These are phyloP conservation scores for Plasmodium malariae DNA, from an alignment of 169 alveolate genomes.

Conservation along the genomic window DNA sequence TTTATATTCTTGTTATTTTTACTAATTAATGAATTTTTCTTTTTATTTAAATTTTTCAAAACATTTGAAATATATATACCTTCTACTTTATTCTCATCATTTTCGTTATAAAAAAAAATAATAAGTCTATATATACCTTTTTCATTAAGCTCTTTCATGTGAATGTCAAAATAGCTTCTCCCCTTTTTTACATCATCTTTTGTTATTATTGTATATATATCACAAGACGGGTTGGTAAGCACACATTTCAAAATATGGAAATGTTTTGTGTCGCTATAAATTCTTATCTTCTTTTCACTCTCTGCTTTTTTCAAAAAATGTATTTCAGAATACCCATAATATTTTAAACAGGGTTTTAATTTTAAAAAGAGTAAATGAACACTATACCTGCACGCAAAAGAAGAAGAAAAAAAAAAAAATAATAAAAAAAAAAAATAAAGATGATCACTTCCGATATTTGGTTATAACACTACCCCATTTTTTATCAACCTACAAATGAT, in stretches of 20 bases:
- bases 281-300: conserved; percentile 1
- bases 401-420: background rate
- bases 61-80: conserved; percentile 62
- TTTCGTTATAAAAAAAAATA: conserved; percentile 26
- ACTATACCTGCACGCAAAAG: conserved; percentile 37
- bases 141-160: background rate
- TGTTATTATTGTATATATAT: background rate
- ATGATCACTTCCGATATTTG: too few species aligned
- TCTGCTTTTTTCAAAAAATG: background rate
- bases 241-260: conserved; percentile 10
- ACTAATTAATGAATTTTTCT: conserved; percentile 10
- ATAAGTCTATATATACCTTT: conserved; percentile 30
- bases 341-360: conserved; percentile 30
- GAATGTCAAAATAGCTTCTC: conserved; percentile 9
- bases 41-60: conserved; percentile 21
- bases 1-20: background rate
- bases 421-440: background rate
- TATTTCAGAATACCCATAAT: conserved; percentile 22
- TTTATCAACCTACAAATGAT: too few species aligned
- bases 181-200: conserved; percentile 5
- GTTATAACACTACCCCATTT: too few species aligned
- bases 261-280: conserved; percentile 11
- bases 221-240: background rate
- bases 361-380: conserved; percentile 21
- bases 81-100: conserved; percentile 31